Evolutionary conservation across 768 basidiomycete species (phyloP).

Genomic region (Kwoniella sp.): DNA sequence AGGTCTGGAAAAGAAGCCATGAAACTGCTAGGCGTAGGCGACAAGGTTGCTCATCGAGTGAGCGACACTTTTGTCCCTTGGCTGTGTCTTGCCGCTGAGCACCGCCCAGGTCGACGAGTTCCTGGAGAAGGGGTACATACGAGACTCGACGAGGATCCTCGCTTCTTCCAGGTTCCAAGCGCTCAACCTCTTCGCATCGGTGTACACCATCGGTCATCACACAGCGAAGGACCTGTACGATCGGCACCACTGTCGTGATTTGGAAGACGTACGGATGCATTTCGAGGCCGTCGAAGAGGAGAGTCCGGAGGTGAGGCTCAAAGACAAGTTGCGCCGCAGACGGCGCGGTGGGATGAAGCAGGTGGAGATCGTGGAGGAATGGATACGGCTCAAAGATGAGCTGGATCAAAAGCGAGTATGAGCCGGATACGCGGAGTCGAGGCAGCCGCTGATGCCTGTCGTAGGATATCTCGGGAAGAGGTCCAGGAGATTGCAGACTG

Average conservation of each 20-base stretch:
- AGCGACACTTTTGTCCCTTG: neutral
- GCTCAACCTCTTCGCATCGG: slow-evolving; percentile 39
- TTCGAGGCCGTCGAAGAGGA: slow-evolving; percentile 37
- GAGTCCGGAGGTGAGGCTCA: slow-evolving; percentile 53
- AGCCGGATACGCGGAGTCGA: neutral
- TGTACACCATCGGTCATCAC: slow-evolving; percentile 45
- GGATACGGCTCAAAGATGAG: slow-evolving; percentile 46
- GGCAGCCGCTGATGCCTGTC: too few species aligned
- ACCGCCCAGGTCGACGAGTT: slow-evolving; percentile 44
- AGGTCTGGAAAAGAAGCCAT: slow-evolving; percentile 44
- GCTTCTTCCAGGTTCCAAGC: slow-evolving; percentile 32
- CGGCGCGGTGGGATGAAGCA: slow-evolving; percentile 44
- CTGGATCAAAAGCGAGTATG: slow-evolving; percentile 42
- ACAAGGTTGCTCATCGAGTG: slow-evolving; percentile 46
- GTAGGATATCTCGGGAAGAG: slow-evolving; percentile 69
- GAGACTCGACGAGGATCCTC: slow-evolving; percentile 40
- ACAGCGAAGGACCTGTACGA: slow-evolving; percentile 46
- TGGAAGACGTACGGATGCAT: slow-evolving; percentile 57
- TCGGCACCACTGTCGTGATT: slow-evolving; percentile 54
- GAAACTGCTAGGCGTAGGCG: slow-evolving; percentile 38
- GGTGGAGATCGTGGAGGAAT: slow-evolving; percentile 48
- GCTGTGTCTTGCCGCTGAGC: neutral
- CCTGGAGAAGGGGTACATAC: slow-evolving; percentile 35
- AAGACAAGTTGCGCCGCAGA: slow-evolving; percentile 52
- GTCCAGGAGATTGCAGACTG: slow-evolving; percentile 70